Evolutionary conservation across 768 basidiomycete genomes (phyloP).

Genomic region (Hericium rajendrae): DNA sequence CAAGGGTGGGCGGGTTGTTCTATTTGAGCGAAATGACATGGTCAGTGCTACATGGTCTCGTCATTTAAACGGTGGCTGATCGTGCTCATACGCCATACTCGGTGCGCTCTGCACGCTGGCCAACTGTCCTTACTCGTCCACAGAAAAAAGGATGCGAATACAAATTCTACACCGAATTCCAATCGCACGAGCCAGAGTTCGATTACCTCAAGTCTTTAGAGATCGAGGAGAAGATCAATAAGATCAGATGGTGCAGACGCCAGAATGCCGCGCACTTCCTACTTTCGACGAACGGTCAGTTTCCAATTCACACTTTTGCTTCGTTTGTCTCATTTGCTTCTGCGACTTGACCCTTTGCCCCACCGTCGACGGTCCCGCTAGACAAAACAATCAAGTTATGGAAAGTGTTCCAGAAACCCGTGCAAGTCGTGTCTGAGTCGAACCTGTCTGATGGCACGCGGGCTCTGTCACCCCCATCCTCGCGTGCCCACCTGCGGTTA

Average conservation of each 20-base stretch:
- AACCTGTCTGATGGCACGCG: constrained; percentile 82
- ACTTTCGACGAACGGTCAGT: constrained; percentile 88
- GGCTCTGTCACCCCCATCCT: constrained; percentile 51
- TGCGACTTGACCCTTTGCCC: constrained; percentile 2
- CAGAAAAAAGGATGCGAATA: constrained; percentile 99
- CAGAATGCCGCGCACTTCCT: constrained; percentile 97
- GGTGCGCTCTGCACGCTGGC: constrained; percentile 7
- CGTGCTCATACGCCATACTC: neutral
- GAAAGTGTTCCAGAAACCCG: constrained; percentile 99
- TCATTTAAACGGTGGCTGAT: constrained; percentile 2
- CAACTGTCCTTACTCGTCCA: neutral
- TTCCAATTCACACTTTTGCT: constrained; percentile 5
- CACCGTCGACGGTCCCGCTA: constrained; percentile 23
- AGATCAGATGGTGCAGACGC: constrained; percentile 99
- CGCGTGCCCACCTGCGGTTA: constrained; percentile 58
- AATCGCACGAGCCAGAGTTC: constrained; percentile 99
- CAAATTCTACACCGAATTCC: constrained; percentile 99
- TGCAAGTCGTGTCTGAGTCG: constrained; percentile 94
- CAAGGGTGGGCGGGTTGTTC: constrained; percentile 97
- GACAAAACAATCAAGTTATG: constrained; percentile 99
- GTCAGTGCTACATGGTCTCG: constrained; percentile 34
- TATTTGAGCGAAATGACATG: constrained; percentile 97
- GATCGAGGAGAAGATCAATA: constrained; percentile 99
- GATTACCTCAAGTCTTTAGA: constrained; percentile 99
- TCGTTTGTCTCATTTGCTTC: constrained; percentile 7